Base-by-base conservation (phyloP, 1,284 basidiomycete species). In the Earliella scabrosa region DNA sequence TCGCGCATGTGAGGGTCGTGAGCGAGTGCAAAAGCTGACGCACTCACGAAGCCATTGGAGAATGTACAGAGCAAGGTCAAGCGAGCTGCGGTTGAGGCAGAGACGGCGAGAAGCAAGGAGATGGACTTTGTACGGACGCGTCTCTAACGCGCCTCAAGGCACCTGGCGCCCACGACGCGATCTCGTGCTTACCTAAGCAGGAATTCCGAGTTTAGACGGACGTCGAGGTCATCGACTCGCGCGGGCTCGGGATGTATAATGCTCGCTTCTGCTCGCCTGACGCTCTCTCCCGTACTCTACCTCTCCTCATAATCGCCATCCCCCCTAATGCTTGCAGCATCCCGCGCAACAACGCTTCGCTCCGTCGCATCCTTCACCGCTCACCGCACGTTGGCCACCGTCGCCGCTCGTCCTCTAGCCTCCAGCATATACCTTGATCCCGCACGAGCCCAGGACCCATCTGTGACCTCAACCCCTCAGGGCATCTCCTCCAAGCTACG, bases 401-500 rank as follows among this genome's bases (percentile, higher is more conserved):
- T 31, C 41, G 39, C 56, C 35, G 26, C 8, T 40, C 45, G 18
- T n/a, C 18, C 59, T 24, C 24, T 52, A 29, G 69, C 71, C 3
- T 74, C 74, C 4, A 45, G 59, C 4, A 64, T 60, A 45, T 80
- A 80, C 63, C 66, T 65, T 21, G 71, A 80, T 56, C 68, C 75
- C 1, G 56, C 67, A 14, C 67, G 63, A 32, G 54, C 63, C 2
- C 63, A 65, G 40, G 71, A 77, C 44, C 67, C 75, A 3, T 77
- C 80, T 3, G 69, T 77, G 9, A 67, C 76, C 9, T 73, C 78
- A 18, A 84, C 86, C 0, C 85, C 87, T 7, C 34, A 60, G 1
- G 68, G 77, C 62, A 69, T 89, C 34, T 73, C 82, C 4, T 60
- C 66, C n/a, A 61, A 72, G 26, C 81, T 89, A 63, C 75, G 80